These are phyloP conservation scores for Lasiosphaeria ovina DNA, from an alignment of 495 filamentous ascomycete genomes.

Conservation along the genomic window DNA sequence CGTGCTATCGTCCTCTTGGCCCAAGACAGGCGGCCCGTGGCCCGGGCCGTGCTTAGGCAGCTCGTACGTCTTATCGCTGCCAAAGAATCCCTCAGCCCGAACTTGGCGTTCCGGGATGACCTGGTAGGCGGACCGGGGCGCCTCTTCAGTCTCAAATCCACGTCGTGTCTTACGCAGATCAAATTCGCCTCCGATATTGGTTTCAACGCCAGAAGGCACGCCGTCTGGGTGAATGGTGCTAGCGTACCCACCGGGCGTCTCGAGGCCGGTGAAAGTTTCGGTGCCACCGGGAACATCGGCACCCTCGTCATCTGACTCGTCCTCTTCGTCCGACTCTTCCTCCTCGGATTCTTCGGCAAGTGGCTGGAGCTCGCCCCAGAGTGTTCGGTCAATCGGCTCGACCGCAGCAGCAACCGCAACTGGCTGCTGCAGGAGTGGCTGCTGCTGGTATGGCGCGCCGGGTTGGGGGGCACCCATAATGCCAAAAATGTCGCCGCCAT, in stretches of 20 bases:
- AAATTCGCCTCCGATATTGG: conserved; percentile 80
- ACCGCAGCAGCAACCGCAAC: conserved; percentile 53
- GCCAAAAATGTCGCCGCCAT: conserved; percentile 92
- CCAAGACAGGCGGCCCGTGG: conserved; percentile 59
- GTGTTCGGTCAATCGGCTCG: conserved; percentile 80
- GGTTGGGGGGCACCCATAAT: conserved; percentile 58
- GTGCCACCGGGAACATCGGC: conserved; percentile 52
- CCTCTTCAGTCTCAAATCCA: conserved; percentile 85
- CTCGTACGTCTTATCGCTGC: conserved; percentile 89
- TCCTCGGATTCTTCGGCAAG: conserved; percentile 79
- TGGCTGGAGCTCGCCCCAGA: conserved; percentile 93
- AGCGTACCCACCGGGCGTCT: conserved; percentile 77
- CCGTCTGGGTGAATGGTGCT: conserved; percentile 66
- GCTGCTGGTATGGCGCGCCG: conserved; percentile 25
- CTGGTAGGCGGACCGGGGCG: conserved; percentile 76
- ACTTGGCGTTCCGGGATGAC: conserved; percentile 86
- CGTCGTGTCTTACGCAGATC: conserved; percentile 84
- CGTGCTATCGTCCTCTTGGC: conserved; percentile 65
- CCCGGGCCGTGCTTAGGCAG: conserved; percentile 46
- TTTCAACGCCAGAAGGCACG: conserved; percentile 51
- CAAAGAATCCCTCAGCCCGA: conserved; percentile 88
- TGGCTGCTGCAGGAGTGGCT: conserved; percentile 17
- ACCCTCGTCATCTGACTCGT: conserved; percentile 72
- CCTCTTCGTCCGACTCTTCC: conserved; percentile 68
- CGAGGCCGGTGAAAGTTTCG: conserved; percentile 68